A percentile compares a stretch with the other conserved stretches of the same genome.
phyloP scores from a whole-genome alignment of 257 asterid genomes.

The Solanum phureja region DNA sequence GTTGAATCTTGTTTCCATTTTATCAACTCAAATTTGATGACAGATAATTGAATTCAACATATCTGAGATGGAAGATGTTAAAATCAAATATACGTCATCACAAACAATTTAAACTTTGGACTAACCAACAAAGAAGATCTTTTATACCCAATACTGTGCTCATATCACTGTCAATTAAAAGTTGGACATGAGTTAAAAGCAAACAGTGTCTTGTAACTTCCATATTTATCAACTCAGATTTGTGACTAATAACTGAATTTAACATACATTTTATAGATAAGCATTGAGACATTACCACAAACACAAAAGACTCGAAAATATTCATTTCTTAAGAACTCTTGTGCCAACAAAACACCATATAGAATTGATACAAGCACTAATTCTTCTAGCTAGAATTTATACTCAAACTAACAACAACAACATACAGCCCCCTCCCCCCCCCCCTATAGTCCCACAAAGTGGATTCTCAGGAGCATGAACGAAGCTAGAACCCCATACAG shows the following conservation, averaged over 20 bases:
- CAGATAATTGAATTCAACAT: neutral
- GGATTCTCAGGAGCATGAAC: neutral
- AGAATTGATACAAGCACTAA: neutral
- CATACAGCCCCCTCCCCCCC: too few species aligned
- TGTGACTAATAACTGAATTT: neutral
- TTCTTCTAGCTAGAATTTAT: neutral
- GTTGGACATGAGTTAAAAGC: neutral
- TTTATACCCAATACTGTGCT: neutral
- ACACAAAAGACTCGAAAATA: neutral
- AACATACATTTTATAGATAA: neutral
- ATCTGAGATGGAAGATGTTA: neutral
- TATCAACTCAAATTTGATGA: neutral
- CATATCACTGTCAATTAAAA: neutral
- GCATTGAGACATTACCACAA: neutral
- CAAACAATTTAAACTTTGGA: neutral
- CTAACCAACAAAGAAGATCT: neutral
- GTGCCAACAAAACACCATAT: neutral
- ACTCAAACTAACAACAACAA: neutral
- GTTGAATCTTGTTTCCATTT: neutral
- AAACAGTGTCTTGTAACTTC: neutral
- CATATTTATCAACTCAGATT: neutral
- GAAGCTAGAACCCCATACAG: neutral
- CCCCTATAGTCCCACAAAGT: neutral
- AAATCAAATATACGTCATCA: neutral
- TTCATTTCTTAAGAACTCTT: neutral